phyloP scores from a whole-genome alignment of 495 filamentous ascomycete species.

The Daldinia decipiens region DNA sequence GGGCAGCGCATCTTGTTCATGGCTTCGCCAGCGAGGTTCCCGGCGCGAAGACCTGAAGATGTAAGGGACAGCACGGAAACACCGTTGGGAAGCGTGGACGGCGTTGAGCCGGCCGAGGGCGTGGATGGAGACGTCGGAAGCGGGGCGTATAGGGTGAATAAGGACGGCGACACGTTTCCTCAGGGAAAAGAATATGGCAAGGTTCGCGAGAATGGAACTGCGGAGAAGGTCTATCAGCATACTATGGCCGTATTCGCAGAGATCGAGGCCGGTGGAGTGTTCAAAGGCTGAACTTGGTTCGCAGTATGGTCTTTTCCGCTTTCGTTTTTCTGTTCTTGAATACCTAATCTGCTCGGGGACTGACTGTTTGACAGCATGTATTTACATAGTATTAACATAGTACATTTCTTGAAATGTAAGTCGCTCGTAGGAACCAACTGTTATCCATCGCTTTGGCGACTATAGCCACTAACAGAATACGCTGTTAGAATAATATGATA shows the following conservation, averaged over 20 bases:
- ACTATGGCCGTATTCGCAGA: conserved; percentile 18
- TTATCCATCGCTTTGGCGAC: background rate
- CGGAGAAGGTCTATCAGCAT: conserved; percentile 24
- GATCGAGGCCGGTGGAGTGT: conserved; percentile 14
- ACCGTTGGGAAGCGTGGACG: background rate
- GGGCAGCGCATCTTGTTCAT: conserved; percentile 28
- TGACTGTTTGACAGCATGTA: background rate
- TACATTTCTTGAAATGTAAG: background rate
- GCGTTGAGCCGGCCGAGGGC: conserved; percentile 10
- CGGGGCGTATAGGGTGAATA: conserved; percentile 22
- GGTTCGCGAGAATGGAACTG: conserved; percentile 20
- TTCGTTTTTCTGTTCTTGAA: background rate
- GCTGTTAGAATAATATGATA: background rate
- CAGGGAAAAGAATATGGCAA: conserved; percentile 17
- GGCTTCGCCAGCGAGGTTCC: conserved; percentile 26
- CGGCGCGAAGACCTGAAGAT: background rate
- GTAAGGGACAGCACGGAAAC: background rate
- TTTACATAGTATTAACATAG: background rate
- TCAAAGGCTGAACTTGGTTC: conserved; percentile 8
- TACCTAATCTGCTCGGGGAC: background rate
- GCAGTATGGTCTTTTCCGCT: background rate
- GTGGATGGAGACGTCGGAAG: conserved; percentile 18
- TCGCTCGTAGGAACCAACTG: background rate
- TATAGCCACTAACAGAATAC: background rate
- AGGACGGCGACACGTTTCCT: conserved; percentile 8